Percentiles rank a stretch among this genome's conserved stretches.
These are phyloP conservation scores for Leptographium procerum DNA, from an alignment of 2,329 filamentous ascomycete genomes.

Conservation along the genomic window DNA sequence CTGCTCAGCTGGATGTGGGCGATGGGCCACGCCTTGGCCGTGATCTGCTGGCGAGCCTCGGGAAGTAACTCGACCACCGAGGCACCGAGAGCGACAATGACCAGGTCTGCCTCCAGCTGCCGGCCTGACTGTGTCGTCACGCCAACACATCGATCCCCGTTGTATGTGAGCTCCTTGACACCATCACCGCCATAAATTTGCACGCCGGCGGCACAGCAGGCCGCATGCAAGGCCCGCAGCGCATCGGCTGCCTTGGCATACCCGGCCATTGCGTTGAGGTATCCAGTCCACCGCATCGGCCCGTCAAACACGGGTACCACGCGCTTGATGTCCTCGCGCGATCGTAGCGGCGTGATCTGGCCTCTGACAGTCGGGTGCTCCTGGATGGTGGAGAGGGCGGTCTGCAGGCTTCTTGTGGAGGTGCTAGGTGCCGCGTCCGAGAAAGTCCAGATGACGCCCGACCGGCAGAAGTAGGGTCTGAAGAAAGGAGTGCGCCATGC, in stretches of 20 bases:
- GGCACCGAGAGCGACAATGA: constrained; percentile 30
- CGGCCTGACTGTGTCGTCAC: constrained; percentile 16
- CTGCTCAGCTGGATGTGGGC: constrained; percentile 46
- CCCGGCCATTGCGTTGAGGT: constrained; percentile 44
- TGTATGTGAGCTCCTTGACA: constrained; percentile 18
- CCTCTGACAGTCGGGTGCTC: constrained; percentile 25
- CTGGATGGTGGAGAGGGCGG: constrained; percentile 28
- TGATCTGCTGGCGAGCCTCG: constrained; percentile 31
- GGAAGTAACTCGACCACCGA: constrained; percentile 29
- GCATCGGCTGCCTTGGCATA: constrained; percentile 45
- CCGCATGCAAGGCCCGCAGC: constrained; percentile 32
- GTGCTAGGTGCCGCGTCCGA: constrained; percentile 36
- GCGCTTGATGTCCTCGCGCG: constrained; percentile 28
- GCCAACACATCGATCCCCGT: constrained; percentile 18
- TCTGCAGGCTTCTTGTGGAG: constrained; percentile 32
- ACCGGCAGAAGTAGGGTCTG: constrained; percentile 35
- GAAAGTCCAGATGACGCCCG: constrained; percentile 37
- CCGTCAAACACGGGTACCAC: constrained; percentile 37
- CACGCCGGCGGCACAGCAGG: constrained; percentile 21
- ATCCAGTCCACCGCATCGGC: constrained; percentile 41
- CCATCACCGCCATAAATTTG: constrained; percentile 27
- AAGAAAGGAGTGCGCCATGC: constrained; percentile 41
- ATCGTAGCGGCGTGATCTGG: constrained; percentile 15
- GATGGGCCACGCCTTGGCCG: constrained; percentile 46
- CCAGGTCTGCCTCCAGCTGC: constrained; percentile 22